Conservation (phyloP, 305 asterid genomes). For the Fraxinus ornus region DNA sequence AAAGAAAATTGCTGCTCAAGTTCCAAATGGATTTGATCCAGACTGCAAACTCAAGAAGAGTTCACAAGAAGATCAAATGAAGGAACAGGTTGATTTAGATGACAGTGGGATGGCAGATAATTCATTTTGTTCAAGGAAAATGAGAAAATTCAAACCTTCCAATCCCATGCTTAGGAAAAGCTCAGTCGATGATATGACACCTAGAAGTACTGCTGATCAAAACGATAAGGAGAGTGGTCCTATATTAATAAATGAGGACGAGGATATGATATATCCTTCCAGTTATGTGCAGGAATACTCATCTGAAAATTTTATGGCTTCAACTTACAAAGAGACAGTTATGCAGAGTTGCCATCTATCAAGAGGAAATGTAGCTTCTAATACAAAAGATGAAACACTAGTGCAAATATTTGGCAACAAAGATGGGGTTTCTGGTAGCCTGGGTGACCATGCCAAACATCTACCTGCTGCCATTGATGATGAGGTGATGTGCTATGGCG, state of each 20-base stretch:
- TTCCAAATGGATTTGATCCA: constrained; percentile 19
- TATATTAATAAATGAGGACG: constrained; percentile 24
- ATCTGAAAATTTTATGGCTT: constrained; percentile 13
- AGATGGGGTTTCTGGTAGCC: constrained; percentile 31
- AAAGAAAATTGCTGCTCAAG: constrained; percentile 16
- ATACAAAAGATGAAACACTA: constrained; percentile 37
- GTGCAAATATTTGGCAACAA: constrained; percentile 24
- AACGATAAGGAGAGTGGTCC: constrained; percentile 30
- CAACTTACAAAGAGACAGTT: constrained; percentile 19
- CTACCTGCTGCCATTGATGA: constrained; percentile 43
- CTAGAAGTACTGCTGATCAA: constrained; percentile 25
- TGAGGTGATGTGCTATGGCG: constrained; percentile 45
- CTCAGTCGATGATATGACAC: constrained; percentile 20
- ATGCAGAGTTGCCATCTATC: constrained; percentile 27
- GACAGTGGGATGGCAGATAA: constrained; percentile 24
- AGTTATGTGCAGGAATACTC: constrained; percentile 25
- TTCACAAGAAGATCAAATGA: constrained; percentile 35
- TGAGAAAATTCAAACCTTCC: constrained; percentile 24
- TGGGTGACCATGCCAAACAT: constrained; percentile 18
- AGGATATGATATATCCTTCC: constrained; percentile 27
- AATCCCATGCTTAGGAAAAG: constrained; percentile 27
- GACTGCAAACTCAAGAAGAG: constrained; percentile 27
- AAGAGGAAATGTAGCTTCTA: constrained; percentile 28
- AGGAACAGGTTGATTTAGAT: constrained; percentile 30
- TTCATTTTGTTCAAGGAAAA: constrained; percentile 30